Evolutionary conservation across 2,329 filamentous ascomycete genomes (phyloP).

Genomic region (Myotisia sp.): DNA sequence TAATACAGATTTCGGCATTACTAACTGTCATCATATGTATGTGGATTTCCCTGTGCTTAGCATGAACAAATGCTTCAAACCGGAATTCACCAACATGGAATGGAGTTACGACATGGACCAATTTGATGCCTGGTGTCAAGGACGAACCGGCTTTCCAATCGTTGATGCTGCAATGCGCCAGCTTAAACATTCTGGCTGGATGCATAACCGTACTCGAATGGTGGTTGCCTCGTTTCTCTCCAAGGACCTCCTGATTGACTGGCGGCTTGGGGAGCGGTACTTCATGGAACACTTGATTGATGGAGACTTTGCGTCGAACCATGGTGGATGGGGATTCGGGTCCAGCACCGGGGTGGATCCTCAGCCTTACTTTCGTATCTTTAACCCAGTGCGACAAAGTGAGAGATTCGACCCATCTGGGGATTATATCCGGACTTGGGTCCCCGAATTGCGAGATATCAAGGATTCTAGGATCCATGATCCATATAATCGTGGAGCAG

Average conservation of each 20-base stretch:
- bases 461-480: conserved; percentile 62
- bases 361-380: conserved; percentile 81
- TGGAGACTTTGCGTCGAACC: conserved; percentile 68
- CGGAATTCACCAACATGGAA: conserved; percentile 64
- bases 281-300: conserved; percentile 74
- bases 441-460: conserved; percentile 56
- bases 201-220: conserved; percentile 81
- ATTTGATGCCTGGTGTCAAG: conserved; percentile 61
- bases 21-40: no score
- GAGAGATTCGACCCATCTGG: conserved; percentile 73
- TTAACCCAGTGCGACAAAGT: conserved; percentile 72
- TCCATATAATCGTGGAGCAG: conserved; percentile 55
- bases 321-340: conserved; percentile 53
- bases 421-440: conserved; percentile 68
- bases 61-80: conserved; percentile 69
- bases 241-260: conserved; percentile 70
- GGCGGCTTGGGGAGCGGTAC: conserved; percentile 65
- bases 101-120: conserved; percentile 63
- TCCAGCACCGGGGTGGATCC: conserved; percentile 64
- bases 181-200: conserved; percentile 51
- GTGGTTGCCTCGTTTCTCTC: conserved; percentile 65
- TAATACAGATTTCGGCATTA: background rate
- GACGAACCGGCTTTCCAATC: conserved; percentile 65
- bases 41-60: conserved; percentile 20
- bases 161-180: conserved; percentile 82